Base-by-base conservation (phyloP, 768 basidiomycete species). In the Fibroporia radiculosa region DNA sequence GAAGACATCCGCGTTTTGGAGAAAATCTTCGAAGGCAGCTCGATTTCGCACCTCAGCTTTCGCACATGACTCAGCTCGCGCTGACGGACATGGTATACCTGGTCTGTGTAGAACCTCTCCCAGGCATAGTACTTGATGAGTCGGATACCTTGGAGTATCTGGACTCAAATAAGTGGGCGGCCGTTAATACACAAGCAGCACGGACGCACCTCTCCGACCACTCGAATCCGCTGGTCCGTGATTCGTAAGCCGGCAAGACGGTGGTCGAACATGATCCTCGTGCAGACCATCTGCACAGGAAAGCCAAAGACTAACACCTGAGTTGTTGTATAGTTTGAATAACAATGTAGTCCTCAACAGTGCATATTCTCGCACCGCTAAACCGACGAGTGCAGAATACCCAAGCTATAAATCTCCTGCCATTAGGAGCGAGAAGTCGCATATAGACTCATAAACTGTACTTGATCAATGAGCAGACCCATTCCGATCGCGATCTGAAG, bases 51-150 rank as follows among this genome's bases (percentile, higher is more conserved):
- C 63, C 62, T 60, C 3, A 58, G 49, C 6, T 40, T 52, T 4
- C 61, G 49, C 24, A 75, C 73, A 32, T 71, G 83, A 72, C 54
- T 62, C 61, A 91, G 76, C 61, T 96, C 93, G 29, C 74, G 71
- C 49, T 68, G 68, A 39, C 93, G 72, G 54, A 85, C 83, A 16
- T 70, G 71, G 24, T 74, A 71, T 20, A 96, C 72, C 40, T 84
- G 79, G 10, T 78, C 67, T 7, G 92, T 70, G 62, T 90, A 93
- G 1, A 93, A 88, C 1, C 58, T 52, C 56, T 92, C 89, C 90
- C 89, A 93, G 2, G 85, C 82, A 62, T 93, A 93, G 61, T 83
- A 82, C 62, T 96, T 96, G 72, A 96, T 84, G 39, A 96, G 75
- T 45, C 88, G 82, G 73, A 96, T 93, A 2, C 89, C 88, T 58